Evolutionary conservation across 2,329 filamentous ascomycete genomes (phyloP).

Genomic region (Cladosporium sp.): DNA sequence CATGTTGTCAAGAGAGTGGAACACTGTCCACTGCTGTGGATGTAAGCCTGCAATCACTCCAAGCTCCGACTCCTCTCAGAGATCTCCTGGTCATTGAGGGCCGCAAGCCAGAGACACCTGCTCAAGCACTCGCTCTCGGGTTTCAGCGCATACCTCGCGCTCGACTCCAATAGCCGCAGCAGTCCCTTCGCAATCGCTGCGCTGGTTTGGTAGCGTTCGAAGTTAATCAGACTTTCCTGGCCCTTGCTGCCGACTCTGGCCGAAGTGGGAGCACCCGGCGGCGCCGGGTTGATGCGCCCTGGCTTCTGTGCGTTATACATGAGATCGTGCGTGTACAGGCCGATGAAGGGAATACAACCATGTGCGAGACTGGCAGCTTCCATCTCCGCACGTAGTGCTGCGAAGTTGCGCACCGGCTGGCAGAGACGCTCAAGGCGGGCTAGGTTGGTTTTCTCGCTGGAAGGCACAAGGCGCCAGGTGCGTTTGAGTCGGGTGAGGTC

Average conservation of each 20-base stretch:
- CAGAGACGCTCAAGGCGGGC: slow-evolving; percentile 66
- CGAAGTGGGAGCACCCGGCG: background rate
- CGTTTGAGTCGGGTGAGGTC: slow-evolving; percentile 63
- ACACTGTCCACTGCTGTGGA: background rate
- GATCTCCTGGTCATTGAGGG: slow-evolving; percentile 71
- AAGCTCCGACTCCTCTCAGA: slow-evolving; percentile 25
- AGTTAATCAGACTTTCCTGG: slow-evolving; percentile 70
- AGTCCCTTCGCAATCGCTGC: slow-evolving; percentile 76
- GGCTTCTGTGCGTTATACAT: slow-evolving; percentile 77
- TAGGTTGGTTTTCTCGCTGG: slow-evolving; percentile 61
- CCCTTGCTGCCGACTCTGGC: background rate
- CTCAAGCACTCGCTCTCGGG: slow-evolving; percentile 73
- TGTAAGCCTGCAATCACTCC: slow-evolving; percentile 16
- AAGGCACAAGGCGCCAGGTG: slow-evolving; percentile 68
- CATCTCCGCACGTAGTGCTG: slow-evolving; percentile 74
- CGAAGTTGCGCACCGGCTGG: slow-evolving; percentile 72
- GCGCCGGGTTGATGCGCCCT: slow-evolving; percentile 58
- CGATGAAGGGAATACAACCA: slow-evolving; percentile 80
- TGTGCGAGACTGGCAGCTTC: slow-evolving; percentile 55
- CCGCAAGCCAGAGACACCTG: slow-evolving; percentile 80
- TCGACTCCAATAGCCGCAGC: slow-evolving; percentile 72
- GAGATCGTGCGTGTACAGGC: slow-evolving; percentile 74
- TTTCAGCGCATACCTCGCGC: slow-evolving; percentile 67
- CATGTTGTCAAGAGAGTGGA: background rate
- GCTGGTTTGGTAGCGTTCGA: slow-evolving; percentile 72